Percentiles rank a stretch among this genome's conserved stretches.
Evolutionary conservation across 2,329 filamentous ascomycete genomes (phyloP).

Genomic region (Pseudopyricularia javanii): DNA sequence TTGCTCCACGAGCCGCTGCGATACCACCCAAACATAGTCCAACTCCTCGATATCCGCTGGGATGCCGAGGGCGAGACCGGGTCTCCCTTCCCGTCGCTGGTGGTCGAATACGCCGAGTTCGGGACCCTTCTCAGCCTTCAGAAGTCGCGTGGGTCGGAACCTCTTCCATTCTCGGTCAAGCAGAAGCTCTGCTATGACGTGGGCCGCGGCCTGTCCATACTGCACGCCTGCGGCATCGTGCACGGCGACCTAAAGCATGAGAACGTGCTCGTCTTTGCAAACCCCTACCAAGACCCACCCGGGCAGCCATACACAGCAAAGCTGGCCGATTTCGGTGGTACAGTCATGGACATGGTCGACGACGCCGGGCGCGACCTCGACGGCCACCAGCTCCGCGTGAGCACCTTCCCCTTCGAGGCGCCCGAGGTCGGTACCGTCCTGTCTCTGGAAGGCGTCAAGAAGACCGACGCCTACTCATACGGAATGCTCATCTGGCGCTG

Average conservation of each 20-base stretch:
- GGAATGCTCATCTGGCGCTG: conserved; percentile 9
- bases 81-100: conserved; percentile 5
- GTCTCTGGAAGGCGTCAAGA: conserved; percentile 4
- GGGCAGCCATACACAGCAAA: conserved; percentile 8
- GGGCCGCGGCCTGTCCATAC: conserved; percentile 5
- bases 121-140: conserved; percentile 6
- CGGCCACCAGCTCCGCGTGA: not conserved
- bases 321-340: conserved; percentile 8
- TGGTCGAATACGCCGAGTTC: conserved; percentile 6
- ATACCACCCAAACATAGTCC: conserved; percentile 8
- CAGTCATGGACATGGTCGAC: conserved; percentile 6
- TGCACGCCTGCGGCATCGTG: conserved; percentile 5
- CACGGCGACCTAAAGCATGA: conserved; percentile 7
- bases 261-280: conserved; percentile 11
- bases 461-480: conserved; percentile 8
- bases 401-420: conserved; percentile 7
- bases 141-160: not conserved
- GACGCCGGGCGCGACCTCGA: not conserved
- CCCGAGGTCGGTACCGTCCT: conserved; percentile 5
- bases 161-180: conserved; percentile 7
- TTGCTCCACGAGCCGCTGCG: conserved; percentile 7
- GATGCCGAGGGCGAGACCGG: conserved; percentile 4
- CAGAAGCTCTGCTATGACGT: conserved; percentile 9
- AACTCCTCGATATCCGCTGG: conserved; percentile 7
- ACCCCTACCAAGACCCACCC: conserved; percentile 2